Evolutionary conservation across 1,139 yeast genomes (phyloP).

Genomic region (Diutina rugosa): DNA sequence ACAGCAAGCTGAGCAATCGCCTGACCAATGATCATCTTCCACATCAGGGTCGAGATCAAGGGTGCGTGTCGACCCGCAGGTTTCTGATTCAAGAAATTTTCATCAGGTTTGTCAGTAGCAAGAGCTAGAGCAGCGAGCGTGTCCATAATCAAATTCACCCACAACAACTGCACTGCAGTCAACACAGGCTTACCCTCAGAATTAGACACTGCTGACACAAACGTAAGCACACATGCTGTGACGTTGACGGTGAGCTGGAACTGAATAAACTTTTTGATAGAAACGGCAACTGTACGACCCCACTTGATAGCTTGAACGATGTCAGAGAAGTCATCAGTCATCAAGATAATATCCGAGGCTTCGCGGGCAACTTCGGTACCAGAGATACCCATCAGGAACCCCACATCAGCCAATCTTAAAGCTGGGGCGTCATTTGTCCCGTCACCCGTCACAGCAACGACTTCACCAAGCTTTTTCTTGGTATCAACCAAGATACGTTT

Average conservation of each 20-base stretch:
- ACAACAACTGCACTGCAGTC: constrained; percentile 91
- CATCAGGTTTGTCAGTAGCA: constrained; percentile 95
- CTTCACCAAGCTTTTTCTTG: constrained; percentile 72
- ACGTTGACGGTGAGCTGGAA: constrained; percentile 93
- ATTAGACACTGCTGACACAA: constrained; percentile 85
- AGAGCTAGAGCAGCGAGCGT: constrained; percentile 94
- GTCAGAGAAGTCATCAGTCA: constrained; percentile 92
- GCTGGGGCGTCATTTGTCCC: constrained; percentile 98
- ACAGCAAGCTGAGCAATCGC: constrained; percentile 62
- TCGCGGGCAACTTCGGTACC: constrained; percentile 95
- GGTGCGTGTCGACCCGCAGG: constrained; percentile 82
- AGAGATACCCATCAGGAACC: constrained; percentile 87
- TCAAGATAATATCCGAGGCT: constrained; percentile 85
- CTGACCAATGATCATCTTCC: constrained; percentile 97
- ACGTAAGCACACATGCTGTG: constrained; percentile 88
- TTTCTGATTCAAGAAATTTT: constrained; percentile 58
- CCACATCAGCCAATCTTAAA: constrained; percentile 80
- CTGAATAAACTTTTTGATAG: constrained; percentile 90
- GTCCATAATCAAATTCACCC: constrained; percentile 98
- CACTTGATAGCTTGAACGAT: constrained; percentile 97
- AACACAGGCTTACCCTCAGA: constrained; percentile 70
- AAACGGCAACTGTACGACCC: constrained; percentile 95
- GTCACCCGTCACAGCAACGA: constrained; percentile 97
- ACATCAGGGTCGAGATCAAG: constrained; percentile 80
- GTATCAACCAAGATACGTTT: constrained; percentile 77